These are phyloP conservation scores for Solanum habrochaites DNA, from an alignment of 257 asterid species.

Conservation along the genomic window DNA sequence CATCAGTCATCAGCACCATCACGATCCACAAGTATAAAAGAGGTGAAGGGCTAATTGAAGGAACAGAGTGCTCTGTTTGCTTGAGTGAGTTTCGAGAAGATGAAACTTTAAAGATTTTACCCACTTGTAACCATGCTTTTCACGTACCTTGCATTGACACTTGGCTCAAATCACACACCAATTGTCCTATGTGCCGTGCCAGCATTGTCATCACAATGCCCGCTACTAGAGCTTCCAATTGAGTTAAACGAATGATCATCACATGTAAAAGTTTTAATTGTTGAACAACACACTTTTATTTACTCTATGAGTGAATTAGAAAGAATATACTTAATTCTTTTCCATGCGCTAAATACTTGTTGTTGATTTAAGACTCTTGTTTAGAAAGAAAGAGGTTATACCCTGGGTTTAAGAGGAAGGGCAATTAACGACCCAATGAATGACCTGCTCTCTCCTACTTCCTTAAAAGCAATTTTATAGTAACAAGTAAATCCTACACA, in stretches of 20 bases:
- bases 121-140: slow-evolving; percentile 77
- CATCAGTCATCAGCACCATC: slow-evolving; percentile 51
- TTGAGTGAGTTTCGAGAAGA: slow-evolving; percentile 56
- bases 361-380: not conserved
- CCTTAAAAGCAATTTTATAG: not conserved
- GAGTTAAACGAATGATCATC: not conserved
- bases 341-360: not conserved
- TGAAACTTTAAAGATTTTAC: slow-evolving; percentile 50
- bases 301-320: not conserved
- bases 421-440: not conserved
- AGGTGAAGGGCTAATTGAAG: slow-evolving; percentile 56
- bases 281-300: not conserved
- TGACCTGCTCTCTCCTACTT: not conserved
- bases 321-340: not conserved
- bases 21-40: slow-evolving; percentile 36
- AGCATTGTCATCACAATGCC: not conserved
- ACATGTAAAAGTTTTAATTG: not conserved
- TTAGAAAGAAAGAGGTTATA: no score
- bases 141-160: slow-evolving; percentile 72
- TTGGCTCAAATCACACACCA: slow-evolving; percentile 72
- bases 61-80: slow-evolving; percentile 71
- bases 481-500: not conserved
- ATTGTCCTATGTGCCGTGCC: slow-evolving; percentile 80
- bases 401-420: not conserved
- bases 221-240: not conserved